These are phyloP conservation scores for Leptographium lundbergii DNA, from an alignment of 2,329 filamentous ascomycete species.

Conservation along the genomic window DNA sequence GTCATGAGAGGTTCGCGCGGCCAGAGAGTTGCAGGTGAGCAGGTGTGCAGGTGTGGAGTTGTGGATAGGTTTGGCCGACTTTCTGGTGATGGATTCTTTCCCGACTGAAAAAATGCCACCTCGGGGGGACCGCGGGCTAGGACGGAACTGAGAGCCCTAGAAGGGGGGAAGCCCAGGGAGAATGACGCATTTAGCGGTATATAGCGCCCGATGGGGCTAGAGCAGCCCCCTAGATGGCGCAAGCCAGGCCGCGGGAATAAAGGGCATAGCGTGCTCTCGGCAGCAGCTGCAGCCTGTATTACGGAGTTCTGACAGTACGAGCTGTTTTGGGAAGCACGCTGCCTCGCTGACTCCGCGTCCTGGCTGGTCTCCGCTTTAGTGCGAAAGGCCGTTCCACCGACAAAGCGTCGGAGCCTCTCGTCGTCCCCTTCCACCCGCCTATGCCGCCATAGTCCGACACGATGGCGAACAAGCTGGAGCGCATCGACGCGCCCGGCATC, in stretches of 20 bases:
- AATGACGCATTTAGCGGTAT: not conserved
- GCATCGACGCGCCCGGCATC: constrained; percentile 50
- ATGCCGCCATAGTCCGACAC: not conserved
- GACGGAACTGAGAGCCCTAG: not conserved
- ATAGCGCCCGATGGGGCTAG: not conserved
- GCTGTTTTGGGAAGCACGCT: no score
- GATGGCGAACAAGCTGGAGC: constrained; percentile 23
- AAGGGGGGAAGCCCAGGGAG: not conserved
- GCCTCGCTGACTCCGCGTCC: no score
- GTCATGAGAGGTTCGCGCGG: not conserved
- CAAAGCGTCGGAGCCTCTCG: not conserved
- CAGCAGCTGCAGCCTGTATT: no score
- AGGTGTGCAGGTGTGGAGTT: not conserved
- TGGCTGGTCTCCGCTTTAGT: not conserved
- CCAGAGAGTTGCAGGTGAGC: no score
- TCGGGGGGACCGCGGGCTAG: no score
- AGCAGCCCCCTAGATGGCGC: not conserved
- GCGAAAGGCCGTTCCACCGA: not conserved
- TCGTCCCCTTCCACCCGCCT: not conserved
- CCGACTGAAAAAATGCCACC: no score
- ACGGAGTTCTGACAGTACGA: no score
- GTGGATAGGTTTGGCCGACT: not conserved
- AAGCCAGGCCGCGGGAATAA: not conserved
- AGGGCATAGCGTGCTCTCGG: not conserved
- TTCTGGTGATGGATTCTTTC: no score